phyloP scores from a whole-genome alignment of 2,329 filamentous ascomycete genomes.

The Venturia aucupariae region DNA sequence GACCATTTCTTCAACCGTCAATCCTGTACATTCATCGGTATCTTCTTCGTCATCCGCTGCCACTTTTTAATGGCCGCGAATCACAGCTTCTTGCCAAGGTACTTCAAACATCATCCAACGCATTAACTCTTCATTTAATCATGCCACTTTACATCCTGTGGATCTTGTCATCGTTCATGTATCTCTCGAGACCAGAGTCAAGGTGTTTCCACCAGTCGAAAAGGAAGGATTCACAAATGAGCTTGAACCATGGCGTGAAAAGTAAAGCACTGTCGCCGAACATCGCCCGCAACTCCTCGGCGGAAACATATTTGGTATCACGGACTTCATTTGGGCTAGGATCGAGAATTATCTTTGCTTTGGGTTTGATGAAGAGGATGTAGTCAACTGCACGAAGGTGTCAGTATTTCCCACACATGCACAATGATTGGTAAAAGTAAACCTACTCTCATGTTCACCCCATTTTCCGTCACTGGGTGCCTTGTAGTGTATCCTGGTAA shows the following conservation, averaged over 20 bases:
- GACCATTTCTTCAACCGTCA: neutral
- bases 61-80: too few species aligned
- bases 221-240: slow-evolving; percentile 95
- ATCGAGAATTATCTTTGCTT: slow-evolving; percentile 72
- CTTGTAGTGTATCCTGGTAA: slow-evolving; percentile 97
- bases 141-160: slow-evolving; percentile 57
- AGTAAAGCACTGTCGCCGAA: slow-evolving; percentile 71
- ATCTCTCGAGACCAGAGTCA: slow-evolving; percentile 71
- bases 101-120: neutral
- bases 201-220: slow-evolving; percentile 96
- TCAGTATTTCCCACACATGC: neutral
- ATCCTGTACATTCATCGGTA: neutral
- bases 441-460: slow-evolving; percentile 95
- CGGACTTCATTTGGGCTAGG: slow-evolving; percentile 82
- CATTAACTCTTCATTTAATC: neutral
- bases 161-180: slow-evolving; percentile 77
- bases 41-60: neutral
- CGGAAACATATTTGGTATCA: slow-evolving; percentile 73
- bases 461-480: slow-evolving; percentile 94
- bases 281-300: slow-evolving; percentile 73
- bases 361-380: slow-evolving; percentile 83
- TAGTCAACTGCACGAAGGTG: slow-evolving; percentile 65
- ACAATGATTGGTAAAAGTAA: neutral
- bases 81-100: too few species aligned
- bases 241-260: slow-evolving; percentile 98